These are phyloP conservation scores for Gonapodya prolifera DNA, from an alignment of 192 early-diverging fungal genomes.

Conservation along the genomic window DNA sequence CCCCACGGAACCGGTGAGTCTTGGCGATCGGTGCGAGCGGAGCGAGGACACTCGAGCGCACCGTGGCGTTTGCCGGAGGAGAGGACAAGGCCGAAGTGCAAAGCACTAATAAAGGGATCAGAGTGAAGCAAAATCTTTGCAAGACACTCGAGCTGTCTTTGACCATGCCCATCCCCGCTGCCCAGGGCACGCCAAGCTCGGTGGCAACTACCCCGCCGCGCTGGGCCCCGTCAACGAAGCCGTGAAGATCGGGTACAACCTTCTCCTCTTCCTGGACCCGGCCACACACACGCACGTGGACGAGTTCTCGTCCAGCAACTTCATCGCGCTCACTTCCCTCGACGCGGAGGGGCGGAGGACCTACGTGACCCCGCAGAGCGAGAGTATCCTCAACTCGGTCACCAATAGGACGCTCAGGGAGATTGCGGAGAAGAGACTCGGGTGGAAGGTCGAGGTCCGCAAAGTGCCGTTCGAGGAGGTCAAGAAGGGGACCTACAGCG, in stretches of 20 bases:
- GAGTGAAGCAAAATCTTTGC: too few species aligned
- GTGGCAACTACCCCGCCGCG: conserved; percentile 62
- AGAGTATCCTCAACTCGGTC: conserved; percentile 46
- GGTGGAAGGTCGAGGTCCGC: conserved; percentile 47
- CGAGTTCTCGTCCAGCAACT: conserved; percentile 69
- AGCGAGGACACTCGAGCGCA: background rate
- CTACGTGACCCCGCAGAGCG: conserved; percentile 57
- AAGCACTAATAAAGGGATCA: too few species aligned
- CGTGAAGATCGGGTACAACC: conserved; percentile 49
- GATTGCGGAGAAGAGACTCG: conserved; percentile 39
- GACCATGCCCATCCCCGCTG: background rate
- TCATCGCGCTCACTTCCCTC: conserved; percentile 44
- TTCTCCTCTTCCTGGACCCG: conserved; percentile 61
- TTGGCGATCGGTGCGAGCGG: background rate
- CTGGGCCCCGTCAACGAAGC: conserved; percentile 44
- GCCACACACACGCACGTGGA: conserved; percentile 49
- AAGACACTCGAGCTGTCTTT: too few species aligned
- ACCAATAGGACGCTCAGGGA: conserved; percentile 52
- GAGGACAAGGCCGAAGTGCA: too few species aligned
- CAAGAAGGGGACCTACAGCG: conserved; percentile 38
- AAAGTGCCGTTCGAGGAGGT: conserved; percentile 42
- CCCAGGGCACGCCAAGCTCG: conserved; percentile 51
- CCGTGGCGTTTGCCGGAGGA: too few species aligned
- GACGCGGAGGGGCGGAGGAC: conserved; percentile 33
- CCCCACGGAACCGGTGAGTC: conserved; percentile 30